Base-by-base conservation (phyloP, 768 basidiomycete species). In the Galerina marginata region DNA sequence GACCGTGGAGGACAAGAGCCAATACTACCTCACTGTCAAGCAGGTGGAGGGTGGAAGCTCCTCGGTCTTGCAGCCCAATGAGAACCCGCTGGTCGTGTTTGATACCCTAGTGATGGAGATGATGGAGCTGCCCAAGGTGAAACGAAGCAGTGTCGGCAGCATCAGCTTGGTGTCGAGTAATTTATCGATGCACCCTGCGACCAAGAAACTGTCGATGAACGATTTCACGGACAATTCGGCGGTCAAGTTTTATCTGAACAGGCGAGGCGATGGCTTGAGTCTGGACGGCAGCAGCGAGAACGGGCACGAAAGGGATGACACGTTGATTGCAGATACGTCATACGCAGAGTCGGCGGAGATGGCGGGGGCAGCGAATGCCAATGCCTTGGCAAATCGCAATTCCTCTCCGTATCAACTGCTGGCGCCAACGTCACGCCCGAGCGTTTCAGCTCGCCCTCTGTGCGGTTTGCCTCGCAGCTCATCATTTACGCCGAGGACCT, bases 181-280 rank as follows among this genome's bases (percentile, higher is more conserved):
- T 70, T 81, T 99, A 26, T 92, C 91, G 3, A 90, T 93, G 86
- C 93, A 98, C 70, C 96, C 96, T 15, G 96, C 97, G 14, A 99
- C 99, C 74, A 89, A 87, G 70, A 93, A 92, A 71, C 78, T 99
- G 42, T 87, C 92, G 46, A 96, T 97, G 94, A 97, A 96, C 67
- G 97, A 99, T 71, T 99, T 96, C 70, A 92, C 92, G 44, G 97
- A 99, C 66, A 96, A 99, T 71, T 95, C 95, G 3, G 89, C 91
- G 0, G 96, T 99, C 76, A 99, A 98, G 74, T 91, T 99, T 74
- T 99, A 97, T 75, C 74, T 99, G 63, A 95, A 98, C 72, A 81
- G 92, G 55, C 79, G 83, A 26, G 71, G 68, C 29, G 74, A 79
- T 56, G 72, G 74, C 7, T 71, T 72, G 14, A 74, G 39, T 5